Percentiles rank a stretch among this genome's conserved stretches.
These are phyloP conservation scores for Colletotrichum tofieldiae DNA, from an alignment of 2,329 filamentous ascomycete genomes.

Conservation along the genomic window DNA sequence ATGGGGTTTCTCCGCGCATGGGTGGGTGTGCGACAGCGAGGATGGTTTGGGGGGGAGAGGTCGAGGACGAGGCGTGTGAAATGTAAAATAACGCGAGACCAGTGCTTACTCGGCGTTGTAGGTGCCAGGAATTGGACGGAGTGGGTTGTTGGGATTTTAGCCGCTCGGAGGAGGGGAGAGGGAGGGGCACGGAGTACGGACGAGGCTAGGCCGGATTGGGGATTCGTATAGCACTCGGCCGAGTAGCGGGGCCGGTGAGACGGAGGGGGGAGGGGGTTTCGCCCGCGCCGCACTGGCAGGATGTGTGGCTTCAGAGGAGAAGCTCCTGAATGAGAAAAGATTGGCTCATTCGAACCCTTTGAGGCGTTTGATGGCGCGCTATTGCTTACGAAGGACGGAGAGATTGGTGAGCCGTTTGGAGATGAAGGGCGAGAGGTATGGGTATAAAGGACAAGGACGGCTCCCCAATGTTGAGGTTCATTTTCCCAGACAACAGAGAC, in stretches of 20 bases:
- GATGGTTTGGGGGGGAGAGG: too few relatives aligned
- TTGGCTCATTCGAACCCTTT: background rate
- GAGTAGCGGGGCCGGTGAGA: conserved; percentile 29
- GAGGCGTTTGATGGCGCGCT: background rate
- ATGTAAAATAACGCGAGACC: background rate
- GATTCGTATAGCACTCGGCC: conserved; percentile 28
- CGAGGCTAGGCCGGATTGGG: conserved; percentile 14
- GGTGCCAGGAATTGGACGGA: too few relatives aligned
- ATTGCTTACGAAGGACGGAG: background rate
- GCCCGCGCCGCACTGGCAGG: background rate
- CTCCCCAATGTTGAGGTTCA: background rate
- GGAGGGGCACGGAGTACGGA: background rate
- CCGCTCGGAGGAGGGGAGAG: background rate
- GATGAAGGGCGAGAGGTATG: background rate
- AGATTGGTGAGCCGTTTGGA: background rate
- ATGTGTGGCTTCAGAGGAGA: background rate
- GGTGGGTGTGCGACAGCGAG: background rate
- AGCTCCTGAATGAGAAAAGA: background rate
- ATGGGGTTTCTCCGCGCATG: background rate
- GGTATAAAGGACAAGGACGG: conserved; percentile 2
- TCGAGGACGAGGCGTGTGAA: background rate
- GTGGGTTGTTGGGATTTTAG: background rate
- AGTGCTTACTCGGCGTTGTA: conserved; percentile 6
- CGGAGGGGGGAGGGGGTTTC: background rate
- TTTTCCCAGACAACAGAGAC: background rate